Evolutionary conservation across 257 asterid genomes (phyloP).

Genomic region (Handroanthus guayacan): DNA sequence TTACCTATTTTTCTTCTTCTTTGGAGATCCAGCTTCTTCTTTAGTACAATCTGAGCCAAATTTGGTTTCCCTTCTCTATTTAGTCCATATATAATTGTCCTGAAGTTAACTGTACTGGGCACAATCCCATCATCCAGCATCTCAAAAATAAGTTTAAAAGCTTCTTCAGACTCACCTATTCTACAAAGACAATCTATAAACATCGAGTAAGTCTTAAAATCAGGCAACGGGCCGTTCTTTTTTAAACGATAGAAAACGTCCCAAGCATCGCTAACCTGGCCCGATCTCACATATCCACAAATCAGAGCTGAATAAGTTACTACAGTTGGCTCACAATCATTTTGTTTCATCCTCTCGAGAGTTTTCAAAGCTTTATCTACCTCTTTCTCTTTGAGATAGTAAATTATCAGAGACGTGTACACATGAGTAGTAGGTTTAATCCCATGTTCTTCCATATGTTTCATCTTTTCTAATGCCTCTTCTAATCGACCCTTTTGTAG

Average conservation of each 20-base stretch:
- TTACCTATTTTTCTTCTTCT: conserved; percentile 54
- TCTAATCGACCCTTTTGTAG: conserved; percentile 58
- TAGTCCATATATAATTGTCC: conserved; percentile 66
- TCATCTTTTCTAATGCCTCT: conserved; percentile 71
- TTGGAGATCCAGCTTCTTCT: conserved; percentile 66
- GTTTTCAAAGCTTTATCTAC: conserved; percentile 56
- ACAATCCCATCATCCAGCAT: conserved; percentile 71
- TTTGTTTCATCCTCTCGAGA: conserved; percentile 67
- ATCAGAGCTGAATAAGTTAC: conserved; percentile 78
- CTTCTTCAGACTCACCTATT: conserved; percentile 78
- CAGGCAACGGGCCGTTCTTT: conserved; percentile 69
- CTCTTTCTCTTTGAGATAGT: conserved; percentile 65
- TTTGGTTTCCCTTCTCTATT: conserved; percentile 83
- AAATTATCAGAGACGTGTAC: conserved; percentile 68
- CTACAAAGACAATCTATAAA: conserved; percentile 71
- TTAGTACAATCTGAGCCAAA: conserved; percentile 58
- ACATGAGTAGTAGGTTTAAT: conserved; percentile 75
- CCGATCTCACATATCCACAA: conserved; percentile 77
- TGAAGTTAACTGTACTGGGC: conserved; percentile 79
- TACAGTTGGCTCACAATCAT: conserved; percentile 64
- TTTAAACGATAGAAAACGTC: conserved; percentile 56
- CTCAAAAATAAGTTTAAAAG: conserved; percentile 58
- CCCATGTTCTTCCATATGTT: conserved; percentile 62
- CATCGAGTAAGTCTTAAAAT: conserved; percentile 84
- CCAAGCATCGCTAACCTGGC: conserved; percentile 64